Base-by-base conservation (phyloP, 768 basidiomycete species). In the Pleurotus citrinopileatus region DNA sequence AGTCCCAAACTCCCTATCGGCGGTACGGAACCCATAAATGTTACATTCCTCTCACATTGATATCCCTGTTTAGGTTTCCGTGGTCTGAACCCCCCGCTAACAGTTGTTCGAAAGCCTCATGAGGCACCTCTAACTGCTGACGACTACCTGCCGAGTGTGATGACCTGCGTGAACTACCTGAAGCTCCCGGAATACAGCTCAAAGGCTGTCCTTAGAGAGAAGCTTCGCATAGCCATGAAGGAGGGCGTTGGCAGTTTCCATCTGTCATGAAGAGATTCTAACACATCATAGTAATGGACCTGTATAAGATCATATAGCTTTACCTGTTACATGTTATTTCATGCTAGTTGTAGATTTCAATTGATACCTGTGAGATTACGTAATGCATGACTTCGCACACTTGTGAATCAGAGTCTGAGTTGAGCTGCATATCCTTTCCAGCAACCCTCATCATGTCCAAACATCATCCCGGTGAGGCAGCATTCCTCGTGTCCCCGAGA, bases 201-300 rank as follows among this genome's bases (percentile, higher is more conserved):
- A 23, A 94, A 90, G 70, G 80, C 76, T 29, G 84, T 91, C 34
- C 88, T 98, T 84, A 78, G 74, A 62, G 84, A 91, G 67, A 96
- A 94, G 67, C 70, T 99, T 60, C 75, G 76, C 48, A 76, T 82
- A 27, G 96, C 97, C 32, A 91, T 97, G 75, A 82, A 84, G 61
- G 97, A 98, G 71, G 97, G 97, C 37, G 87, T 92, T 54, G 94
- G 94, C 50, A 93, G 92, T 64, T 98, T 98, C 90, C 95, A 98
- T 74, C 76, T 99, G 68, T 98, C 95, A 65, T 98, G 76, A 82
- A 54, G 45, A 58, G 52, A 52, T 36, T 44, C 27, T 51, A 47
- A 55, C 12, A 44, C 44, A 23, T 54, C 55, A 55, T 53, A 40
- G 48, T 53, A 57, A 57, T 55, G 47, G 40, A 43, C 43, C 25